Base-by-base conservation (phyloP, 148 eudicot genomes). In the Polygonum aviculare region DNA sequence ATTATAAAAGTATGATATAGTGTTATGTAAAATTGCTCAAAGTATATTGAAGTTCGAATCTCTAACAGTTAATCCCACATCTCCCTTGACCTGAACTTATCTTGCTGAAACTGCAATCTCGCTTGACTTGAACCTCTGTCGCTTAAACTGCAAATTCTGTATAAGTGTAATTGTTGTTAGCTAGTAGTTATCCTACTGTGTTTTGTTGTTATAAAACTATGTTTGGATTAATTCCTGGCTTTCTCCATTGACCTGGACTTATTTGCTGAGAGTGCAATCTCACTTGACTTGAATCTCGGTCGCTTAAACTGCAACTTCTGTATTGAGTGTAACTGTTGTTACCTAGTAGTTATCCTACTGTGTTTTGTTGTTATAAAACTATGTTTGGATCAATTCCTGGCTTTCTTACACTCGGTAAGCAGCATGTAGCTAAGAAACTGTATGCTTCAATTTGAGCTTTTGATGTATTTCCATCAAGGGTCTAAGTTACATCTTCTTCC, bases 401-500 rank as follows among this genome's bases (percentile, higher is more conserved):
- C 10, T 44, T 44, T 44, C 59, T 52, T 3, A 2, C 31, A 7
- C 67, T 60, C 14, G 11, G 35, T 59, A 26, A 22, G 36, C 33
- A 11, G 15, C 36, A 60, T 22, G 15, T 0, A 26, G 67, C 36
- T 31, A 60, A 60, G 36, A 60, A 4, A 5, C 36, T 4, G 12
- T 15, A 65, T 65, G 38, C 38, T 31, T 12, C 33, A 22, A 18
- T 4, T 38, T 69, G 6, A 65, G 40, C 5, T 3, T 31, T 12
- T 35, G n/a, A 69, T 21, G 19, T 6, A 44, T 48, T 47, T 22
- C 16, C 45, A 9, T 72, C n/a, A 6, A 15, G 47, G 51, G 49
- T 45, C 35, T 31, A 69, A 80, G 59, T 69, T 73, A 50, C 82
- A 16, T 52, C 7, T 67, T 33, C 77, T 71, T 31, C 35, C 18